A percentile compares a stretch with the other conserved stretches of the same genome.
phyloP scores from a whole-genome alignment of 257 asterid genomes.

The Solanum chilense region DNA sequence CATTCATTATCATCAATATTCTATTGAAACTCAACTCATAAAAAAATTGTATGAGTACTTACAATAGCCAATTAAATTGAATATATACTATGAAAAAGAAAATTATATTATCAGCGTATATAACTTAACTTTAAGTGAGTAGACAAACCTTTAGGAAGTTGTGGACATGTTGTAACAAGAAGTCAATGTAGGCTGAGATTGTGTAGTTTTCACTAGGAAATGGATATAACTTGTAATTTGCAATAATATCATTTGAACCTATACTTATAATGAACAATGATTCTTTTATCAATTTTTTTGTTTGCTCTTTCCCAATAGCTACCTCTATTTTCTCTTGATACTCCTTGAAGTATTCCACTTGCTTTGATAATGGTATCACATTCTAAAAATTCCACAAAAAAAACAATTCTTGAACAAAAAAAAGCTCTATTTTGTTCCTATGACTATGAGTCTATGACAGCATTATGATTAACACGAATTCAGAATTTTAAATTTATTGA shows the following conservation, averaged over 20 bases:
- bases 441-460: too few relatives aligned
- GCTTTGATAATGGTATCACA: conserved; percentile 44
- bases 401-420: too few relatives aligned
- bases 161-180: conserved; percentile 17
- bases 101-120: not conserved
- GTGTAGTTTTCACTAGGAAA: conserved; percentile 35
- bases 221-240: conserved; percentile 16
- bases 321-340: conserved; percentile 27
- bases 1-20: too few relatives aligned
- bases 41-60: not conserved
- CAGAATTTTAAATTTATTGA: too few relatives aligned
- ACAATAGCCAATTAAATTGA: not conserved
- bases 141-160: conserved; percentile 42
- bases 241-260: not conserved
- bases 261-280: conserved; percentile 54
- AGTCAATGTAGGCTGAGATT: conserved; percentile 28
- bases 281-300: conserved; percentile 19
- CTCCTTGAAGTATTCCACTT: conserved; percentile 38
- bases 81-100: not conserved
- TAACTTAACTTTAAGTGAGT: not conserved
- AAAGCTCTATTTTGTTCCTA: too few relatives aligned
- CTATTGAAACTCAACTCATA: not conserved
- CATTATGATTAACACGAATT: too few relatives aligned
- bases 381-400: conserved; percentile 16
- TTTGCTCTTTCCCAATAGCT: conserved; percentile 31